These are phyloP conservation scores for Elongisporangium senticosum DNA, from an alignment of 352 stramenopile species.

Conservation along the genomic window DNA sequence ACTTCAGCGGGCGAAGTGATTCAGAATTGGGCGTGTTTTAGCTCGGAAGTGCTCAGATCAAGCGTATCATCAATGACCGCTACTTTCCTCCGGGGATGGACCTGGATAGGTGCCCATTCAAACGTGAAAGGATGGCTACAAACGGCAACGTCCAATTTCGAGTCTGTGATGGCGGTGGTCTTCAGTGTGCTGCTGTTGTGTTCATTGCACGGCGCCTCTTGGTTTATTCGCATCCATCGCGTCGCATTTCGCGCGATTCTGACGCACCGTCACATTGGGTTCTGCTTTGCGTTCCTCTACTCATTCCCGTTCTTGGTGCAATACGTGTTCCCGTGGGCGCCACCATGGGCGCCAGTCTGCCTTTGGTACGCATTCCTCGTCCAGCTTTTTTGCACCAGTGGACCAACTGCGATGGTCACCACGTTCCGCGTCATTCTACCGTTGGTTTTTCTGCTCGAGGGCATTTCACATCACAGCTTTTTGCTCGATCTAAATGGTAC, in stretches of 20 bases:
- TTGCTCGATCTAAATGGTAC: slow-evolving; percentile 85
- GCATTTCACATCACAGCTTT: slow-evolving; percentile 87
- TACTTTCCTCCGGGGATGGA: slow-evolving; percentile 9
- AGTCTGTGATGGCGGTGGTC: slow-evolving; percentile 58
- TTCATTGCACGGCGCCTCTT: slow-evolving; percentile 62
- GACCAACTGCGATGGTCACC: slow-evolving; percentile 78
- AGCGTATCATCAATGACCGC: background rate
- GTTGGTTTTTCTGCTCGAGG: slow-evolving; percentile 82
- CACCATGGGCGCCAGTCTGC: slow-evolving; percentile 83
- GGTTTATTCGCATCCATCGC: slow-evolving; percentile 75
- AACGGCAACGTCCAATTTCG: slow-evolving; percentile 43
- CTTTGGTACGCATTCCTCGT: slow-evolving; percentile 89
- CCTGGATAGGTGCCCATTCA: slow-evolving; percentile 21
- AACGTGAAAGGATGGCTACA: slow-evolving; percentile 42
- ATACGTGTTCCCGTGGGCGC: slow-evolving; percentile 85
- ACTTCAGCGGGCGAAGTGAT: background rate
- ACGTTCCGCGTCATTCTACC: slow-evolving; percentile 81
- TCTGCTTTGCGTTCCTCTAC: slow-evolving; percentile 86
- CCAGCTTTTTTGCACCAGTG: slow-evolving; percentile 83
- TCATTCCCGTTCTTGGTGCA: slow-evolving; percentile 83
- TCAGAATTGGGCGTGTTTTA: background rate
- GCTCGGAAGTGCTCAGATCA: background rate
- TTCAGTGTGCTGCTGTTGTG: slow-evolving; percentile 66
- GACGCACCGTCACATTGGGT: slow-evolving; percentile 81
- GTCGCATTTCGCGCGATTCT: slow-evolving; percentile 78